phyloP scores from a whole-genome alignment of 257 asterid species.

The Salvia miltiorrhiza region DNA sequence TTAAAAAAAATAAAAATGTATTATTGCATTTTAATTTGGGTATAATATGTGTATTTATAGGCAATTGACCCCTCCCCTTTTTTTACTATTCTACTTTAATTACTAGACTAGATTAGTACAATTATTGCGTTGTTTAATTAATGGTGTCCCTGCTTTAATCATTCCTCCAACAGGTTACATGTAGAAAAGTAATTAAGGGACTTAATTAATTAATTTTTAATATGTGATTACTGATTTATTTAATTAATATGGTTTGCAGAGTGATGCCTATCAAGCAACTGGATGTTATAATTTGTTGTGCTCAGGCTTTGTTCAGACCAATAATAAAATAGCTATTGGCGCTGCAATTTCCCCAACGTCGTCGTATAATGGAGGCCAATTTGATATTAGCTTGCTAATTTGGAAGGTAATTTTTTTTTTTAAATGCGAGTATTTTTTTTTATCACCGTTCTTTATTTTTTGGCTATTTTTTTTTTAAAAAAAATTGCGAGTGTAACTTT shows the following conservation, averaged over 20 bases:
- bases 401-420: slow-evolving; percentile 63
- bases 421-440: too few relatives aligned
- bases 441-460: not conserved
- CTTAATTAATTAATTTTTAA: not conserved
- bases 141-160: not conserved
- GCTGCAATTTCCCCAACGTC: slow-evolving; percentile 94
- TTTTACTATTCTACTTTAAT: too few relatives aligned
- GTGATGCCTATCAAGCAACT: slow-evolving; percentile 88
- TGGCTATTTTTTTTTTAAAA: not conserved
- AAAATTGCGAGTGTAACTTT: too few relatives aligned
- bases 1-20: too few relatives aligned
- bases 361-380: slow-evolving; percentile 72
- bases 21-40: too few relatives aligned
- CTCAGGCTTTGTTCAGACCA: slow-evolving; percentile 94
- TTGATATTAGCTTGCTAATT: slow-evolving; percentile 75
- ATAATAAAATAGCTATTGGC: slow-evolving; percentile 77
- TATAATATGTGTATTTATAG: too few relatives aligned
- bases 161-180: not conserved
- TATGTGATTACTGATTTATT: not conserved
- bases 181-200: too few relatives aligned
- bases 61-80: too few relatives aligned
- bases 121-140: not conserved
- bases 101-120: not conserved
- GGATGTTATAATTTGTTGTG: slow-evolving; percentile 97
- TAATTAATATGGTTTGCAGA: slow-evolving; percentile 41